Conservation (phyloP, 139 green algal genomes). For the Micractinium sp. region DNA sequence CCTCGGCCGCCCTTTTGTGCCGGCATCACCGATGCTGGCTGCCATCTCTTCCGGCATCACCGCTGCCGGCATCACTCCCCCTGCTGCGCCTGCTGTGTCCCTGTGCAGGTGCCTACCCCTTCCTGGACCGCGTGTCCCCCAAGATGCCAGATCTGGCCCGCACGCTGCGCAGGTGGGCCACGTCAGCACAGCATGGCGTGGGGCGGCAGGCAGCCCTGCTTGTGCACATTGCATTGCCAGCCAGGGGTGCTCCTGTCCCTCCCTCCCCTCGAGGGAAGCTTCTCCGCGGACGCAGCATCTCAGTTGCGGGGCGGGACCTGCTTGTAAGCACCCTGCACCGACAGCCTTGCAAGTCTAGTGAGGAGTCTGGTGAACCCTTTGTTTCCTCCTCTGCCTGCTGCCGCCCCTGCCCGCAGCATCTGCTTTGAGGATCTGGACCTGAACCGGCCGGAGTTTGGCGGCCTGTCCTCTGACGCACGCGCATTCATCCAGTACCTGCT, state of each 20-base stretch:
- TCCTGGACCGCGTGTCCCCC: slow-evolving; percentile 38
- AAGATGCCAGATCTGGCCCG: slow-evolving; percentile 40
- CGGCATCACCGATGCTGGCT: too few species aligned
- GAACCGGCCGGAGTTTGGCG: slow-evolving; percentile 13
- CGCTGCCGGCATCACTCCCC: neutral
- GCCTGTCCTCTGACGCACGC: slow-evolving; percentile 20
- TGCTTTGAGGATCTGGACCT: slow-evolving; percentile 47
- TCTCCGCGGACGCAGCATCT: neutral
- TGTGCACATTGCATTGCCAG: neutral
- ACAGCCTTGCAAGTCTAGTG: neutral
- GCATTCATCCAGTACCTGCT: slow-evolving; percentile 43
- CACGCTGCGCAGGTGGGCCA: slow-evolving; percentile 25
- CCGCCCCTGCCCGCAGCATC: slow-evolving; percentile 23
- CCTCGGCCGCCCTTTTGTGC: too few species aligned
- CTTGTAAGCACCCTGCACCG: neutral
- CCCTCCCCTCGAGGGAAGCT: too few species aligned
- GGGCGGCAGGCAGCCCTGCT: neutral
- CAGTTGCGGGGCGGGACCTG: neutral
- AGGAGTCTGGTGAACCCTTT: neutral
- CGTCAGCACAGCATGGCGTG: neutral
- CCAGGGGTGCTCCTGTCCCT: neutral
- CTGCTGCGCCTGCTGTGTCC: neutral
- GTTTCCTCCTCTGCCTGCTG: neutral
- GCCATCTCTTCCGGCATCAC: neutral
- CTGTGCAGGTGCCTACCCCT: slow-evolving; percentile 37